A percentile compares a stretch with the other conserved stretches of the same genome.
phyloP scores from a whole-genome alignment of 2,329 filamentous ascomycete species.

The Pseudogymnoascus sp. region DNA sequence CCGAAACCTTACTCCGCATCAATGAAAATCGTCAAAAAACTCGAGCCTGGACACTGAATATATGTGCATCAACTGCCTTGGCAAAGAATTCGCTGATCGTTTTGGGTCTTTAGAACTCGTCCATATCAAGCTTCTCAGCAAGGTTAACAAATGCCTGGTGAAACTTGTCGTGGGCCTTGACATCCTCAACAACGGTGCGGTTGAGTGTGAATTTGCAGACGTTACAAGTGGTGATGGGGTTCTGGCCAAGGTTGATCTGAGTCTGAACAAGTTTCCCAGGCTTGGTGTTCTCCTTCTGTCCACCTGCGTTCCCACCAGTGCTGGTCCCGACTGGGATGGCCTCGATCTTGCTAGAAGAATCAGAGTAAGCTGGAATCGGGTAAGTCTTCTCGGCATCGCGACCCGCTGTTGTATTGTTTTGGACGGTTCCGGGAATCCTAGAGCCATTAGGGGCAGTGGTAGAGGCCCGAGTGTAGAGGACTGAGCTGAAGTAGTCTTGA shows the following conservation, averaged over 20 bases:
- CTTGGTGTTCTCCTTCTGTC: conserved; percentile 34
- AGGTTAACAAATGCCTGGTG: conserved; percentile 7
- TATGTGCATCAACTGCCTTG: not conserved
- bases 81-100: not conserved
- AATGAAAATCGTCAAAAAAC: not conserved
- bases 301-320: not conserved
- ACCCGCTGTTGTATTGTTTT: not conserved
- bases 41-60: not conserved
- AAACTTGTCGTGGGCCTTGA: conserved; percentile 7
- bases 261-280: conserved; percentile 8
- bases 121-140: not conserved
- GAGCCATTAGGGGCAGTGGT: not conserved
- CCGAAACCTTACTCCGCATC: not conserved
- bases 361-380: not conserved
- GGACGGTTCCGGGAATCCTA: not conserved
- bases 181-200: not conserved
- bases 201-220: conserved; percentile 5
- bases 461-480: too few relatives aligned
- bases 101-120: not conserved
- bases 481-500: conserved; percentile 15
- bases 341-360: not conserved
- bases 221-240: not conserved
- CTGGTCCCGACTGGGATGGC: conserved; percentile 14
- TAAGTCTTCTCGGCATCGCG: not conserved
- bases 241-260: conserved; percentile 9